Base-by-base conservation (phyloP, 805 yeast genomes). In the Zygoascus flipseniorum region DNA sequence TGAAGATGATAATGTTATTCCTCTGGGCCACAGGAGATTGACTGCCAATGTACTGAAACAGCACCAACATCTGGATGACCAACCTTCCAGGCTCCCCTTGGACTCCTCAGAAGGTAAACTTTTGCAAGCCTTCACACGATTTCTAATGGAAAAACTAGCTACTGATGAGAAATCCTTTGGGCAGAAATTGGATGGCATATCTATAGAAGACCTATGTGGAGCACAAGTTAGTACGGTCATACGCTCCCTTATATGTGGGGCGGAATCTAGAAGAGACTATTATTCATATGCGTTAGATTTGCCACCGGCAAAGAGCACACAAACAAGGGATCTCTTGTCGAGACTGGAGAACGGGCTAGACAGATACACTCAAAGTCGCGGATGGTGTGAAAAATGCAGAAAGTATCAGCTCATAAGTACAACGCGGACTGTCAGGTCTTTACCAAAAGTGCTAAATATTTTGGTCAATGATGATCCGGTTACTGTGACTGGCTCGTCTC, bases 101-200 rank as follows among this genome's bases (percentile, higher is more conserved):
- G 18, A 14, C 16, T 41, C 31, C n/a, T 16, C 37, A 9, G 19
- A 46, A 11, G 56, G 58, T 26, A 43, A 53, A 10, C 62, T 77
- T 58, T 67, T 80, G 8, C 80, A 80, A 39, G 65, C 76, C 0
- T 85, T 86, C 63, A 80, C 80, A 62, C 71, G 77, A 53, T 85
- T 83, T 62, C 63, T 86, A 16, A 65, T 86, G 53, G 77, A 76
- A 49, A 74, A 74, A 32, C 61, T 86, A 1, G 68, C 77, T 2
- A 57, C 62, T 14, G 89, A 83, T 58, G 83, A 82, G 60, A 35
- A 26, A 41, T 23, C 23, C 2, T 31, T 51, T 4, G 8, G 14
- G 5, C 13, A 23, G 13, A 45, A 37, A 16, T 9, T 48, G 9
- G 50, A 47, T 23, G 50, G 26, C n/a, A 37, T 31, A 13, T 13